Conservation (phyloP, 129 eudicot genomes). For the Daucus carota region DH1_v3.0 NC_030381.2:51361001-51361500, state of each 20-base stretch:
- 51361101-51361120: no score
- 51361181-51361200: no score
- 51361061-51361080: no score
- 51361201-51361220: no score
- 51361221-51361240: not conserved
- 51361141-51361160: no score
- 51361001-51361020: no score
- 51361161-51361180: no score
- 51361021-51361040: no score
- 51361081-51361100: no score
- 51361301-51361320: not conserved
- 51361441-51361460: slow-evolving; percentile 5
- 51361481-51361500: not conserved
- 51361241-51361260: not conserved
- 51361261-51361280: not conserved
- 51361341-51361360: slow-evolving; percentile 1
- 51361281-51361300: not conserved
- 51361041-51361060: no score
- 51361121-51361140: no score
- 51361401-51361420: not conserved
- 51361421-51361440: not conserved
- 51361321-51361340: not conserved
- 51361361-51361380: slow-evolving; percentile 4
- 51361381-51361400: not conserved
- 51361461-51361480: slow-evolving; percentile 1